phyloP scores from a whole-genome alignment of 768 basidiomycete genomes.

The Gymnopilus dilepis region DNA sequence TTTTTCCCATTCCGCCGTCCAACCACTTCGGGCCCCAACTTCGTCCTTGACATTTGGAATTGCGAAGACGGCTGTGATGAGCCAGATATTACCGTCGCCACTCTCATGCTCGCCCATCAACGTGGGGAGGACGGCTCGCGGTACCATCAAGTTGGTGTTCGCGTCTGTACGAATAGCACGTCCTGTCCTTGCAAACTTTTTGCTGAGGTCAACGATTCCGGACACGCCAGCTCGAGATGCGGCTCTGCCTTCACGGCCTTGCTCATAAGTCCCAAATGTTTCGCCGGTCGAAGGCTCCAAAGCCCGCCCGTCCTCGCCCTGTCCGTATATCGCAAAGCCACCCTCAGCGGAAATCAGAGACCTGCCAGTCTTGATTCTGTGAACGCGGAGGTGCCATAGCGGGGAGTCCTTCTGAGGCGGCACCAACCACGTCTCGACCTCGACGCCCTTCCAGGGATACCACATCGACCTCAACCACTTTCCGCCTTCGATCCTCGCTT shows the following conservation, averaged over 20 bases:
- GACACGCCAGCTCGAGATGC: constrained; percentile 65
- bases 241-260: constrained; percentile 53
- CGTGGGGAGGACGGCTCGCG: constrained; percentile 72
- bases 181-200: constrained; percentile 31
- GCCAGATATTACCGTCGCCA: constrained; percentile 53
- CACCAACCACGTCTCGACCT: constrained; percentile 77
- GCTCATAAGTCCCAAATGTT: constrained; percentile 55
- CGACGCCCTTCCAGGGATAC: constrained; percentile 76
- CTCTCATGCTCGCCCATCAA: constrained; percentile 53
- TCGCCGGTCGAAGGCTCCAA: constrained; percentile 52
- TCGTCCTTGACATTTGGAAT: constrained; percentile 49
- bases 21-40: constrained; percentile 45
- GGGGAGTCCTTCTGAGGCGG: constrained; percentile 63
- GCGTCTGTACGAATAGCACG: constrained; percentile 68
- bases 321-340: constrained; percentile 74
- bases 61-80: constrained; percentile 71
- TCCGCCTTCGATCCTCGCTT: constrained; percentile 58
- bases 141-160: constrained; percentile 72
- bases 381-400: constrained; percentile 73
- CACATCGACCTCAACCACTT: constrained; percentile 70
- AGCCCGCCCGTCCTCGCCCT: constrained; percentile 62
- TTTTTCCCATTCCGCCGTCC: constrained; percentile 54
- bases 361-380: constrained; percentile 61
- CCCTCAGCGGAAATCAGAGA: constrained; percentile 66
- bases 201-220: constrained; percentile 58